These are phyloP conservation scores for Lippia alba DNA, from an alignment of 305 asterid genomes.

Conservation along the genomic window DNA sequence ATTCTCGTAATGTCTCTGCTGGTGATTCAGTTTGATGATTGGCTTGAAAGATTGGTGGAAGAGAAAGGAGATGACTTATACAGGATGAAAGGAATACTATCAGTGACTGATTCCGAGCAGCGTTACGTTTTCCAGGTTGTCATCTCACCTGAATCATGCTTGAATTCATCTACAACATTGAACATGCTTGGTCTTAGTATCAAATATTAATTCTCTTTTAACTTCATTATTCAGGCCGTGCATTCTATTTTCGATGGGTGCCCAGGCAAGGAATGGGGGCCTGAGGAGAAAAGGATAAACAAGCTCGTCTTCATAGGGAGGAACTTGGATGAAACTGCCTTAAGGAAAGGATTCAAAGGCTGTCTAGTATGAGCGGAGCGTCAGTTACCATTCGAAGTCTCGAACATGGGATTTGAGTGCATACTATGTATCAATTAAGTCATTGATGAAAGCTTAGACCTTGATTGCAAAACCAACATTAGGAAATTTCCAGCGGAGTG, in stretches of 20 bases:
- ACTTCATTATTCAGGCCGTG: conserved; percentile 63
- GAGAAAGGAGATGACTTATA: conserved; percentile 91
- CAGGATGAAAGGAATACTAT: conserved; percentile 91
- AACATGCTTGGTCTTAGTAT: not conserved
- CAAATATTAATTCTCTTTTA: not conserved
- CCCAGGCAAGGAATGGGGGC: conserved; percentile 89
- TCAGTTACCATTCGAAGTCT: not conserved
- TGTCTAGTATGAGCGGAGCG: conserved; percentile 60
- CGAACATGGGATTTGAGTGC: not conserved
- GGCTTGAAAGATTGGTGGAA: conserved; percentile 89
- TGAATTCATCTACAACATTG: not conserved
- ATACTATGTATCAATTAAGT: not conserved
- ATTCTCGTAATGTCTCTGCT: conserved; percentile 28
- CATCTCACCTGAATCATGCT: conserved; percentile 4
- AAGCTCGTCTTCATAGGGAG: conserved; percentile 87
- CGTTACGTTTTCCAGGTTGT: conserved; percentile 89
- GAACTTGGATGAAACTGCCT: conserved; percentile 79
- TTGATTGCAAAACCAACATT: not conserved
- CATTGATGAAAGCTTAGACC: not conserved
- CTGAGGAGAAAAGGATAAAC: conserved; percentile 78
- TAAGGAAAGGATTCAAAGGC: conserved; percentile 87
- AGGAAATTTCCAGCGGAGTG: not conserved
- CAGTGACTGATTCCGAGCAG: conserved; percentile 73
- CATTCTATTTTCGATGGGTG: conserved; percentile 80
- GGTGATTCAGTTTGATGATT: conserved; percentile 78